Base-by-base conservation (phyloP, 2,329 filamentous ascomycete genomes). In the Aspergillus flavus region DNA sequence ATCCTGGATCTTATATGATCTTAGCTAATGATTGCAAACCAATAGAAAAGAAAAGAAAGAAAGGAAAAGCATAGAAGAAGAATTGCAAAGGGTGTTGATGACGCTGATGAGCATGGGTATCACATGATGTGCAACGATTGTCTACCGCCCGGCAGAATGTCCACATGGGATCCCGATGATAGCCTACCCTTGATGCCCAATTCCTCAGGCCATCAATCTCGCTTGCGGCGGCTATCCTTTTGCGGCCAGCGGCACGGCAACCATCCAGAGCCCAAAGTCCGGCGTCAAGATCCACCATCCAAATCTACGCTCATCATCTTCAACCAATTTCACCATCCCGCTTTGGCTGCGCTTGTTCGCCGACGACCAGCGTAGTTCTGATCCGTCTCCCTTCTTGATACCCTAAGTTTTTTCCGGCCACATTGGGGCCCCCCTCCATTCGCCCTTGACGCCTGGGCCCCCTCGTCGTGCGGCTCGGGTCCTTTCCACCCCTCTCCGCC, bases 201-300 rank as follows among this genome's bases (percentile, higher is more conserved):
- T 7, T 28, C 1, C 21, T 26, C 52, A 74, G 71, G 69, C 68
- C 67, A 3, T 21, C 58, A 60, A 34, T 56, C 71, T 78, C 76
- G 76, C 75, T 78, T 78, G 72, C 69, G 70, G 76, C 76, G 76
- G 71, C 72, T 79, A 79, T 73, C 71, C 70, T 68, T 67, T 76
- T 76, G 75, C 73, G 72, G 67, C 68, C 66, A 66, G 74, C 72
- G 76, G 72, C 70, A 75, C 16, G 48, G 48, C 48, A 52, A 73
- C 75, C 75, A 77, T 71, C 73, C 75, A 77, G 28, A 52, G 48
- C 48, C 69, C 73, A 74, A 76, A 72, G 70, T 67, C 71, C 63
- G 68, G 71, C 73, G 71, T 75, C 71, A 71, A 71, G 69, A 66
- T 68, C 69, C 65, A 72, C 65, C 69, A 69, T 67, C 68, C 65